Conservation (phyloP, 257 asterid species). For the Osmanthus fragrans region DNA sequence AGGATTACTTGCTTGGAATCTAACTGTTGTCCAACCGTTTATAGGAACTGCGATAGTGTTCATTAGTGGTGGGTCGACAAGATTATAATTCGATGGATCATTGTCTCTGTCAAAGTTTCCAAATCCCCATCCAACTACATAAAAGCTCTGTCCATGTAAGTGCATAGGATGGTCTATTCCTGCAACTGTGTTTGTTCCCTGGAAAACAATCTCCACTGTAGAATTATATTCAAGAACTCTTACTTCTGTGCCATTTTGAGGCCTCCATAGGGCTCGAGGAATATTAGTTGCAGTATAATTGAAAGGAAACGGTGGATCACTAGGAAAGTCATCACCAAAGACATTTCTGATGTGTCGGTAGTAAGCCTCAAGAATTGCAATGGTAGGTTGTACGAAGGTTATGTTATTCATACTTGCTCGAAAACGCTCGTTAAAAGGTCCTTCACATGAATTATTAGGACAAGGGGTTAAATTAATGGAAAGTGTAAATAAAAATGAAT, state of each 20-base stretch:
- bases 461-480: constrained; percentile 46
- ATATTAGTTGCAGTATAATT: constrained; percentile 38
- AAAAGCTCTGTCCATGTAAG: constrained; percentile 69
- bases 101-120: constrained; percentile 49
- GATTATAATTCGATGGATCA: constrained; percentile 56
- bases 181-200: constrained; percentile 50
- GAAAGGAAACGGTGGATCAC: constrained; percentile 38
- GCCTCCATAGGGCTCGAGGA: constrained; percentile 20
- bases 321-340: constrained; percentile 40
- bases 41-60: constrained; percentile 60
- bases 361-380: constrained; percentile 56
- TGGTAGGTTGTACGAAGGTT: constrained; percentile 36
- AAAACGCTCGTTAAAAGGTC: constrained; percentile 22
- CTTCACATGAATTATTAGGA: constrained; percentile 27
- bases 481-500: constrained; percentile 33
- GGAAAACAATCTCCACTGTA: constrained; percentile 59
- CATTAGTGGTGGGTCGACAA: constrained; percentile 59
- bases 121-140: constrained; percentile 56
- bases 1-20: constrained; percentile 70
- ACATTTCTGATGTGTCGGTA: constrained; percentile 37
- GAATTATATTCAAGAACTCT: constrained; percentile 44
- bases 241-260: constrained; percentile 37
- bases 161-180: constrained; percentile 79
- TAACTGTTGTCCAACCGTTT: constrained; percentile 62
- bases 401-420: constrained; percentile 52